A percentile compares a stretch with the other conserved stretches of the same genome.
These are phyloP conservation scores for Pisolithus tinctorius DNA, from an alignment of 768 basidiomycete species.

Conservation along the genomic window DNA sequence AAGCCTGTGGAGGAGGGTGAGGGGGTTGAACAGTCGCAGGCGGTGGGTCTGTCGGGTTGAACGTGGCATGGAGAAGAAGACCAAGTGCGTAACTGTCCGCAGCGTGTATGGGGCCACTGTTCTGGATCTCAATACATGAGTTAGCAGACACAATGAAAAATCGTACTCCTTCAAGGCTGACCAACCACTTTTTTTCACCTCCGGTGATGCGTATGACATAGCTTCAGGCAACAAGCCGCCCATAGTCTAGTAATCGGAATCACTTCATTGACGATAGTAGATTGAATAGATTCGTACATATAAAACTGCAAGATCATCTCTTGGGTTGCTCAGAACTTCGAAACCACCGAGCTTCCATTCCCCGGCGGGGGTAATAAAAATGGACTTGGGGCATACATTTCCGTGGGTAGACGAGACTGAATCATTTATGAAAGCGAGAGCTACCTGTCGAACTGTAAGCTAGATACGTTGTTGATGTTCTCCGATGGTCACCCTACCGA, in stretches of 20 bases:
- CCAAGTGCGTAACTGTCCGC: slow-evolving; percentile 88
- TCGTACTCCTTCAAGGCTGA: slow-evolving; percentile 72
- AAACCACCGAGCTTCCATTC: slow-evolving; percentile 98
- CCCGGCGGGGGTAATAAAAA: slow-evolving; percentile 88
- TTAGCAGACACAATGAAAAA: background rate
- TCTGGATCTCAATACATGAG: background rate
- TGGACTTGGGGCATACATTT: slow-evolving; percentile 60
- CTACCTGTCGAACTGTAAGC: slow-evolving; percentile 47
- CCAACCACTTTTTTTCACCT: slow-evolving; percentile 88
- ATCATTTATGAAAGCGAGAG: slow-evolving; percentile 85
- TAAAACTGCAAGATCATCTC: slow-evolving; percentile 70
- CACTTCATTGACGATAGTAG: slow-evolving; percentile 7
- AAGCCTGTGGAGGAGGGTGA: slow-evolving; percentile 71
- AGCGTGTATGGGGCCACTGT: slow-evolving; percentile 47
- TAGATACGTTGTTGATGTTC: background rate
- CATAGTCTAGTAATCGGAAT: slow-evolving; percentile 43
- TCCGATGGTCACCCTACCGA: slow-evolving; percentile 45
- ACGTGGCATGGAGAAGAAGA: slow-evolving; percentile 75
- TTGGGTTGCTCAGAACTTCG: slow-evolving; percentile 79
- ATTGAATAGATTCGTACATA: slow-evolving; percentile 51
- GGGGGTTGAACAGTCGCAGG: slow-evolving; percentile 65
- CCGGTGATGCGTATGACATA: slow-evolving; percentile 63
- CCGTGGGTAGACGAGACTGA: slow-evolving; percentile 80
- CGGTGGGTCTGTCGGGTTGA: slow-evolving; percentile 76
- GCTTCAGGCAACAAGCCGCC: slow-evolving; percentile 60